Percentiles rank a stretch among this genome's conserved stretches.
Conservation (phyloP, 1,284 basidiomycete genomes). For the Ganoderma lucidum region DNA sequence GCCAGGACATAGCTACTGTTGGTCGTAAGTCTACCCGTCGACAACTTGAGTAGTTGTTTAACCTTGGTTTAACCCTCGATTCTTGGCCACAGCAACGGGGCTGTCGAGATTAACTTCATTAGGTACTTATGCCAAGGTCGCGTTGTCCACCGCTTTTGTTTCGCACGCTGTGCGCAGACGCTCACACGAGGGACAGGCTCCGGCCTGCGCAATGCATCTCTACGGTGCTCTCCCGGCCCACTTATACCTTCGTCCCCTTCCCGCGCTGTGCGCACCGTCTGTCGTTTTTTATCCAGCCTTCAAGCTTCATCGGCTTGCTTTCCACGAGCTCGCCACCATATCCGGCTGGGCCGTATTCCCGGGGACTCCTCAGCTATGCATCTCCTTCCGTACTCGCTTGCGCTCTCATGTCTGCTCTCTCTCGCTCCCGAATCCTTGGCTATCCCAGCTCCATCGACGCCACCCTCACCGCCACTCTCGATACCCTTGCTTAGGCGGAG, state of each 20-base stretch:
- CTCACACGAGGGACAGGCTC: slow-evolving; percentile 10
- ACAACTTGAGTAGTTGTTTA: background rate
- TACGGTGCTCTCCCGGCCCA: background rate
- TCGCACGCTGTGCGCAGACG: background rate
- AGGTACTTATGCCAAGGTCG: background rate
- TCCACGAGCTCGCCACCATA: slow-evolving; percentile 5
- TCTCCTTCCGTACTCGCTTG: slow-evolving; percentile 34
- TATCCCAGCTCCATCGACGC: slow-evolving; percentile 26
- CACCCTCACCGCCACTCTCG: slow-evolving; percentile 23
- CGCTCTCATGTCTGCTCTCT: slow-evolving; percentile 34
- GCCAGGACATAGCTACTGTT: background rate
- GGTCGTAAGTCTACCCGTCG: background rate
- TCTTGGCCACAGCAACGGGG: background rate
- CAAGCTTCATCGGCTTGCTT: slow-evolving; percentile 20
- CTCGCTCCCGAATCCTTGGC: slow-evolving; percentile 32
- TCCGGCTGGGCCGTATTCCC: slow-evolving; percentile 9
- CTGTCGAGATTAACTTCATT: background rate
- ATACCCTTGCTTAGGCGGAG: slow-evolving; percentile 34
- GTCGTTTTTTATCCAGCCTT: slow-evolving; percentile 18
- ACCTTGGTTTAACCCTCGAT: background rate
- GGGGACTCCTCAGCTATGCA: slow-evolving; percentile 25
- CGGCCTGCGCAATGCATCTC: background rate
- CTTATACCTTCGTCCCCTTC: slow-evolving; percentile 27
- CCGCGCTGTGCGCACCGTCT: slow-evolving; percentile 30
- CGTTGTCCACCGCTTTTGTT: background rate